Evolutionary conservation across 2,329 filamentous ascomycete species (phyloP), one percentile per base, ranked within the genome.

Genomic region (Phoma sp.): DNA sequence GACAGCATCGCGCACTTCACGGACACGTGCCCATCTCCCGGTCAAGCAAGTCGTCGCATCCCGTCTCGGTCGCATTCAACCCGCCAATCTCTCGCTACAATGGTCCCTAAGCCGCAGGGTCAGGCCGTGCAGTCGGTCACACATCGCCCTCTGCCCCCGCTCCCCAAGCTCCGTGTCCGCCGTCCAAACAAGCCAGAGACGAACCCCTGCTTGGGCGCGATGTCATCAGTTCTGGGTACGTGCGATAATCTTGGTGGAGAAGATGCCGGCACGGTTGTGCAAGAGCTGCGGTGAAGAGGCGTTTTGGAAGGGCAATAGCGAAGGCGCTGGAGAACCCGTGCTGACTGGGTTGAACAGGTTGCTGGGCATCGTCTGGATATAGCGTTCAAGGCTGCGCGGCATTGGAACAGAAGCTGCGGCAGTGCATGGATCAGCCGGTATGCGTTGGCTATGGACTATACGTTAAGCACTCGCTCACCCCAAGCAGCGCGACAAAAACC

Each of bases 361-460:
- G 90, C 77, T 95, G 90, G 90, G 90, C 90, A 1, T 93, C 90
- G 2, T 84, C 87, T 27, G 90, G 90, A 42, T 88, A 88, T 76
- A 88, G 76, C 18, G 73, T 80, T n/a, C 79, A 83, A 68, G 85
- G 82, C 36, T 89, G 86, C 64, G 80, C 80, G 29, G 78, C 78
- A 36, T 73, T 89, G 30, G 86, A 88, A 69, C 79, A 85, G 64
- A 82, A 85, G 68, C 73, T 89, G 62, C 79, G 84, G 65, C 77
- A 79, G 47, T 89, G 86, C 73, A 96, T 97, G 91, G 93, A 98
- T 79, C 84, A 84, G 51, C 87, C 88, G 59, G 86, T 89, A 82
- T 69, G 81, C 80, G 74, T 24, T 25, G n/a, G 13, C 11, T 22
- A 24, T 7, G 44, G 13, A 18, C 11, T 6, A 13, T 18, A 29